Conservation (phyloP, 2,329 filamentous ascomycete genomes). For the Exserohilum turcica region DNA sequence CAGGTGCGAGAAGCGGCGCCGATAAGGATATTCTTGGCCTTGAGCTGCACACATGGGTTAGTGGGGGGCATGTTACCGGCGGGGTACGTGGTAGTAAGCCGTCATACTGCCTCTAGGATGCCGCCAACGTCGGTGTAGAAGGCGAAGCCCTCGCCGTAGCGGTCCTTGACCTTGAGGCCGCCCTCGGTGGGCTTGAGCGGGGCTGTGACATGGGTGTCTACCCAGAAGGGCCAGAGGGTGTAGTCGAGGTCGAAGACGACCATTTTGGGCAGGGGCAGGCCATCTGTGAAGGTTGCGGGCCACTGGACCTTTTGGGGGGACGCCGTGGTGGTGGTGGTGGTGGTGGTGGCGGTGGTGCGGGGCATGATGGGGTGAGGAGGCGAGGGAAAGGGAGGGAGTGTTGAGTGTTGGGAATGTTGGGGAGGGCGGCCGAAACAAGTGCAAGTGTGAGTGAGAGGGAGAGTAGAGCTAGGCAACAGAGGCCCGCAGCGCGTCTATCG, state of each 20-base stretch:
- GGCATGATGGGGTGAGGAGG: conserved; percentile 38
- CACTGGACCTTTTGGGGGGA: conserved; percentile 45
- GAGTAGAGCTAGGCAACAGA: too few relatives aligned
- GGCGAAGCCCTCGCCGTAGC: conserved; percentile 53
- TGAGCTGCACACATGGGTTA: conserved; percentile 34
- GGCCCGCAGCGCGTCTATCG: conserved; percentile 8
- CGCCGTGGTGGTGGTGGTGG: conserved; percentile 40
- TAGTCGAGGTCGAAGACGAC: conserved; percentile 97
- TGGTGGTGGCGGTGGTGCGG: conserved; percentile 16
- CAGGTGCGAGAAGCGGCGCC: conserved; percentile 81
- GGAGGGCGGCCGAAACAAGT: neutral
- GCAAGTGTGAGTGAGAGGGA: neutral
- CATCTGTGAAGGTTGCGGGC: conserved; percentile 65
- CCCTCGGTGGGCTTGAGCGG: conserved; percentile 64
- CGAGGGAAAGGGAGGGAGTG: neutral
- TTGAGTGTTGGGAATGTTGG: neutral
- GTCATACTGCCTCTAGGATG: conserved; percentile 47
- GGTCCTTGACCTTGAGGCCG: conserved; percentile 58
- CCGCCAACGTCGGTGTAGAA: conserved; percentile 55
- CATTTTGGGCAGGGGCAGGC: conserved; percentile 76
- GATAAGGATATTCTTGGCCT: conserved; percentile 59
- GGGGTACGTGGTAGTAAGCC: neutral
- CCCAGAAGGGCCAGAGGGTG: conserved; percentile 99
- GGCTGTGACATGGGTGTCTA: conserved; percentile 85
- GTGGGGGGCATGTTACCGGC: neutral